A percentile compares a stretch with the other conserved stretches of the same genome.
These are phyloP conservation scores for Allium cepa DNA, from an alignment of 106 monocot species.

Conservation along the genomic window DNA sequence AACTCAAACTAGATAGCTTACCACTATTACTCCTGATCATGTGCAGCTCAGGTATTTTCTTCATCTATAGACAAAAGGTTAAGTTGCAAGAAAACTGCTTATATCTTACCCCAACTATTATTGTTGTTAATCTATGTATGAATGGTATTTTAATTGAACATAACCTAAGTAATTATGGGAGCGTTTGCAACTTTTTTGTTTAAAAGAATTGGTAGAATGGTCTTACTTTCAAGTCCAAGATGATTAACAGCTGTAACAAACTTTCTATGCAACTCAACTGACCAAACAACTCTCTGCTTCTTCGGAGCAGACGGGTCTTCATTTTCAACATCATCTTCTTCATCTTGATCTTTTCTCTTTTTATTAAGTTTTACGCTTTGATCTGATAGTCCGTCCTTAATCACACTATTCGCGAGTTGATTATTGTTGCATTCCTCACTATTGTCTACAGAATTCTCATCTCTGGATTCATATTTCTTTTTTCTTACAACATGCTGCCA, in stretches of 20 bases:
- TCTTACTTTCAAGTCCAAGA: constrained; percentile 65
- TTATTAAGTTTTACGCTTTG: constrained; percentile 5
- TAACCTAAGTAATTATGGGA: no score
- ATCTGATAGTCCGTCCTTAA: constrained; percentile 15
- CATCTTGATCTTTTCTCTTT: constrained; percentile 42
- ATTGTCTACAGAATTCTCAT: constrained; percentile 5
- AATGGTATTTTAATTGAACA: no score
- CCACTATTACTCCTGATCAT: no score
- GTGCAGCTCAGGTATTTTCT: no score
- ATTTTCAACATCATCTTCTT: constrained; percentile 44
- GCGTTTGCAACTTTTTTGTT: background rate
- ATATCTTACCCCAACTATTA: no score
- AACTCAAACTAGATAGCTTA: no score
- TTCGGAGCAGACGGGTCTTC: constrained; percentile 35
- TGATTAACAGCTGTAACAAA: constrained; percentile 71
- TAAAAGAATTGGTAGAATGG: background rate
- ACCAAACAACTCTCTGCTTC: constrained; percentile 64
- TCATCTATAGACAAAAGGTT: no score
- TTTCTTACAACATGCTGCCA: constrained; percentile 41
- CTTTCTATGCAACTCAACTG: constrained; percentile 48
- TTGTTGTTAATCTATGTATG: no score
- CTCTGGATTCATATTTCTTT: constrained; percentile 9
- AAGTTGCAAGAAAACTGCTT: no score
- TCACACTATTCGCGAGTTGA: constrained; percentile 17
- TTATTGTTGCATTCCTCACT: constrained; percentile 12